Conservation (phyloP, 2,329 filamentous ascomycete species). For the Claviceps sp. region DNA sequence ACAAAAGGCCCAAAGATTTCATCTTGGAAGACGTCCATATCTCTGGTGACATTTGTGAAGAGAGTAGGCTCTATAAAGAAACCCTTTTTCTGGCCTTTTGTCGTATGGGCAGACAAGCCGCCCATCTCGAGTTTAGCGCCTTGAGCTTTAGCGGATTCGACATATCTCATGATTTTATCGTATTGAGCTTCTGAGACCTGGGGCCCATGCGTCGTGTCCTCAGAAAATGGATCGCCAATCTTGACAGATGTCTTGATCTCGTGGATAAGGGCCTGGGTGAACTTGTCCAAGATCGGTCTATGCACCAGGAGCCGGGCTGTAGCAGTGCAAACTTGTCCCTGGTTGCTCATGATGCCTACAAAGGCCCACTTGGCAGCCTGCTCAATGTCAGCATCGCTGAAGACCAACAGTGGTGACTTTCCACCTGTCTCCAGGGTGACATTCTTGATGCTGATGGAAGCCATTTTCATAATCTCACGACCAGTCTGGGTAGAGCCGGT, state of each 20-base stretch:
- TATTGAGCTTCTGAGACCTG: conserved; percentile 60
- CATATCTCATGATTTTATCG: conserved; percentile 55
- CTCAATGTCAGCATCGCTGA: conserved; percentile 51
- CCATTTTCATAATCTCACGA: conserved; percentile 62
- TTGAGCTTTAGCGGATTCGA: conserved; percentile 54
- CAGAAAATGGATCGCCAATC: conserved; percentile 57
- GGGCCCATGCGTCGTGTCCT: conserved; percentile 60
- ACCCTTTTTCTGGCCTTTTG: conserved; percentile 25
- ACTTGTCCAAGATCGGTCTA: conserved; percentile 45
- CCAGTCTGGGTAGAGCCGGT: conserved; percentile 64
- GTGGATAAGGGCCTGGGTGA: conserved; percentile 48
- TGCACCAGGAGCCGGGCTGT: conserved; percentile 54
- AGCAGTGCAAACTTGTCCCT: conserved; percentile 52
- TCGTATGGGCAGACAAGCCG: conserved; percentile 34
- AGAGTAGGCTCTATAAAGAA: conserved; percentile 34
- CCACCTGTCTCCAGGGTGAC: conserved; percentile 55
- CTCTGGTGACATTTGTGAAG: conserved; percentile 26
- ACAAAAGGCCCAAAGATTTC: conserved; percentile 34
- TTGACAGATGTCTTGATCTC: conserved; percentile 45
- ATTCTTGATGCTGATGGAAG: conserved; percentile 51
- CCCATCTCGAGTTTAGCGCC: conserved; percentile 55
- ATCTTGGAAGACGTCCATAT: conserved; percentile 32
- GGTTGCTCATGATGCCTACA: conserved; percentile 42
- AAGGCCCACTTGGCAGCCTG: conserved; percentile 50
- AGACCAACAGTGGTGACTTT: conserved; percentile 51